Evolutionary conservation across 2,329 filamentous ascomycete species (phyloP), one percentile per base, ranked within the genome.

Genomic region (Colletotrichum ledebouriae): DNA sequence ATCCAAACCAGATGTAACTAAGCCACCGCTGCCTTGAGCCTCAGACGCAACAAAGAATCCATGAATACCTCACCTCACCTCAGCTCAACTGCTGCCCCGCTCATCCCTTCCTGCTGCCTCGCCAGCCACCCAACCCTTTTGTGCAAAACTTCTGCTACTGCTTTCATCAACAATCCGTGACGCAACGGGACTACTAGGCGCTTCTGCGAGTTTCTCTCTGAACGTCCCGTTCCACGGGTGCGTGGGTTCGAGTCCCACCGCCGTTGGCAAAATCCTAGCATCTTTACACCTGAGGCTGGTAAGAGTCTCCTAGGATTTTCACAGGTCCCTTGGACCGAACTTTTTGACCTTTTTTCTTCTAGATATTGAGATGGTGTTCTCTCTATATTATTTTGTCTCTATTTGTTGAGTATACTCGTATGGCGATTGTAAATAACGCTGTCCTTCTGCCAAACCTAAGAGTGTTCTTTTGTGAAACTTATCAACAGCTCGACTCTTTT

Each of bases 201-300:
- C 46, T 44, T 37, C 33, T 34, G 47, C 41, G 47, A 60, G 20
- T 39, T 46, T 6, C 11, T 39, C 33, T 4, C 53, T 33, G 56
- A 65, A 60, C 39, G 39, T 65, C 46, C 46, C 37, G 17, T 22
- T 6, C 4, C 62, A 41, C 62, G 56, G 62, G 62, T 65, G 47
- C 37, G 62, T 46, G 39, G 56, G 46, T 60, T 65, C 56, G 62
- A 55, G 17, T 47, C 29, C 62, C 29, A 9, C 62, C 62, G 46
- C 46, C 22, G 34, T 47, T 65, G n/a, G 62, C 6, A 60, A 65
- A 65, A 37, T 6, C 60, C 25, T 37, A 13, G 55, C 55, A 59
- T 64, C 44, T 46, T 52, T 64, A 61, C 57, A 55, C 63, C 63
- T 55, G 63, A 55, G 57, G 57, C 58, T 47, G 63, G 63, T 61